Conservation (phyloP, 176 grass and related monocot genomes). For the Triticum monococcum region DNA sequence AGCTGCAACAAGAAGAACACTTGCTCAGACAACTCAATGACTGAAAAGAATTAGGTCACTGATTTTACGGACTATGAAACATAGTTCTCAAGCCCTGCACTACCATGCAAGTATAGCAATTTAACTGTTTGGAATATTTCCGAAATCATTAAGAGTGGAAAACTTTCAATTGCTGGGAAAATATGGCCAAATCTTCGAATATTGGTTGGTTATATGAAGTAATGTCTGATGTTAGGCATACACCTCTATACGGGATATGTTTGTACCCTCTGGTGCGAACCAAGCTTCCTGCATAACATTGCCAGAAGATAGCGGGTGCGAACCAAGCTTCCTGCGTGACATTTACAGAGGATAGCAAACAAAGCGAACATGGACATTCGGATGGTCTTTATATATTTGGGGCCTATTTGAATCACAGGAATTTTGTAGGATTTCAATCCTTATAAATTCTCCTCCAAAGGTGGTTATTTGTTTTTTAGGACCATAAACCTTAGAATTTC, state of each 20-base stretch:
- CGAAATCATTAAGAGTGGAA: neutral
- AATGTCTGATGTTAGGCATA: neutral
- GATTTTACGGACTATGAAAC: neutral
- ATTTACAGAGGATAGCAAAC: neutral
- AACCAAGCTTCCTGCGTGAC: neutral
- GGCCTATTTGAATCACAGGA: neutral
- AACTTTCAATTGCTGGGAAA: neutral
- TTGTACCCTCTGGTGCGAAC: neutral
- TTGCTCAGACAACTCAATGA: conserved; percentile 14
- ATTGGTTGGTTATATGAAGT: neutral
- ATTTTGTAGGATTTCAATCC: neutral
- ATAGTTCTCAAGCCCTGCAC: neutral
- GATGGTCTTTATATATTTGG: neutral
- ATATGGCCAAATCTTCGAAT: neutral
- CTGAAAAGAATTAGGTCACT: neutral
- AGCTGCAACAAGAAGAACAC: conserved; percentile 58
- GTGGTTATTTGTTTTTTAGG: neutral
- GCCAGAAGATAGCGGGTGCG: neutral
- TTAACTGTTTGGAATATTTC: neutral
- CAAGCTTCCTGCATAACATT: neutral
- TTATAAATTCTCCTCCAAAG: neutral
- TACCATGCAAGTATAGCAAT: neutral
- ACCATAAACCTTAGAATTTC: too few relatives aligned
- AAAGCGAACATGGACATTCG: neutral
- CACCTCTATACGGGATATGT: neutral